Evolutionary conservation across 108 stramenopile species (phyloP).

Genomic region (Skeletonema marinoi): DNA sequence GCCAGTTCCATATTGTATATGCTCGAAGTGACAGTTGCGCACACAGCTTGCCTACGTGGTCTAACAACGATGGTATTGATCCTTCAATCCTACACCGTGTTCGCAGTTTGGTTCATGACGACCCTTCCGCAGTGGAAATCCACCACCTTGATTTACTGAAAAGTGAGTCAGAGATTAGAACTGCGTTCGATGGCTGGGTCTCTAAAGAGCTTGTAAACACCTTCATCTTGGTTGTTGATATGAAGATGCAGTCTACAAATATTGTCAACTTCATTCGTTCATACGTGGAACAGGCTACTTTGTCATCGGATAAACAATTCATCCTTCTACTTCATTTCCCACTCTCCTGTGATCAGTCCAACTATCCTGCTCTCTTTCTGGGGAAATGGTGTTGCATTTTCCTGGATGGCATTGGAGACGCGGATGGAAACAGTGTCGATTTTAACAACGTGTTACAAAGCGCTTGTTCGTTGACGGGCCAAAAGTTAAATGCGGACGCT

Average conservation of each 20-base stretch:
- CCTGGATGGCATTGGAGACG: conserved; percentile 29
- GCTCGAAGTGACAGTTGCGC: conserved; percentile 16
- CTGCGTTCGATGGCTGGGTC: conserved; percentile 21
- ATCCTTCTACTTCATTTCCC: conserved; percentile 31
- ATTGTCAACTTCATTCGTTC: conserved; percentile 26
- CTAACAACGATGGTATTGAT: background rate
- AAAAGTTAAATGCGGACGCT: background rate
- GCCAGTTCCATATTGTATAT: conserved; percentile 14
- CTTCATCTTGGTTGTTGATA: conserved; percentile 35
- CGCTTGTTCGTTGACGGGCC: conserved; percentile 8
- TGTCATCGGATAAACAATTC: conserved; percentile 12
- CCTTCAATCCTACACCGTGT: conserved; percentile 4
- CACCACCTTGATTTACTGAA: conserved; percentile 33
- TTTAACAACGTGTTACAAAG: conserved; percentile 16
- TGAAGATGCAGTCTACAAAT: conserved; percentile 19
- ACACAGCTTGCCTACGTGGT: conserved; percentile 22
- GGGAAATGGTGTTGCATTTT: conserved; percentile 21
- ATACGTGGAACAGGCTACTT: conserved; percentile 12
- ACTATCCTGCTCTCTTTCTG: conserved; percentile 29
- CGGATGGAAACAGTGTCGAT: background rate
- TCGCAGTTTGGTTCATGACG: conserved; percentile 17
- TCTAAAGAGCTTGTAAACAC: background rate
- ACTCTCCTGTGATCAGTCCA: conserved; percentile 8
- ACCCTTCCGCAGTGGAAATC: conserved; percentile 14
- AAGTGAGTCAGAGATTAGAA: conserved; percentile 12